phyloP scores from a whole-genome alignment of 768 basidiomycete genomes.

The Naganishia friedmannii region DNA sequence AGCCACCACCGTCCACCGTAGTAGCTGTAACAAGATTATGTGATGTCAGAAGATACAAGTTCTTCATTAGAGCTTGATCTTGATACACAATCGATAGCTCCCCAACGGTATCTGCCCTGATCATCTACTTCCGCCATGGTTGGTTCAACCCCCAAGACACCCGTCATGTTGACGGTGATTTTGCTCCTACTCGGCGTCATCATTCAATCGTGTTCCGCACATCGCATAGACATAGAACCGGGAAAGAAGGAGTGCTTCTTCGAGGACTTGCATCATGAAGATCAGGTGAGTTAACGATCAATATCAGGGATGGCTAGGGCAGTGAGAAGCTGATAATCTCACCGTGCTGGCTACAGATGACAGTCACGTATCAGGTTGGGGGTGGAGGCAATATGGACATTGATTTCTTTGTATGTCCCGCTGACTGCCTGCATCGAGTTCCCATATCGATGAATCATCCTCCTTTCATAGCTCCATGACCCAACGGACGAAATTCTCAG shows the following conservation, averaged over 20 bases:
- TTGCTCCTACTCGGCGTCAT: conserved; percentile 1
- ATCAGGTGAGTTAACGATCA: conserved; percentile 41
- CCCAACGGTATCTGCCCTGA: not conserved
- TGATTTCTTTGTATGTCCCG: conserved; percentile 77
- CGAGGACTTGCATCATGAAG: conserved; percentile 50
- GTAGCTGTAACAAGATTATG: not conserved
- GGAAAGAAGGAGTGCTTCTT: conserved; percentile 50
- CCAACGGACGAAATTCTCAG: conserved; percentile 66
- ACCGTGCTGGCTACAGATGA: conserved; percentile 66
- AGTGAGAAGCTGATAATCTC: not conserved
- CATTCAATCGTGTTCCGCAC: conserved; percentile 28
- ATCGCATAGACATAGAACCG: conserved; percentile 50
- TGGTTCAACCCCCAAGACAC: not conserved
- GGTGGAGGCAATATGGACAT: conserved; percentile 96
- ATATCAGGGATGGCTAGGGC: not conserved
- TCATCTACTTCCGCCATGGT: not conserved
- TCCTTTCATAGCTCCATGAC: conserved; percentile 65
- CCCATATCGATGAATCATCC: not conserved
- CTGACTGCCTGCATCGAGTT: not conserved
- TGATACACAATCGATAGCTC: not conserved
- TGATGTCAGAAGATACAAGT: too few relatives aligned
- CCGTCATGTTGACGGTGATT: not conserved
- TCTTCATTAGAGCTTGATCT: not conserved
- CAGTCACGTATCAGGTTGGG: conserved; percentile 97
- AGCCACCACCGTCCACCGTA: too few relatives aligned